Conservation (phyloP, 352 stramenopile species). For the Peronospora belbahrii region DNA sequence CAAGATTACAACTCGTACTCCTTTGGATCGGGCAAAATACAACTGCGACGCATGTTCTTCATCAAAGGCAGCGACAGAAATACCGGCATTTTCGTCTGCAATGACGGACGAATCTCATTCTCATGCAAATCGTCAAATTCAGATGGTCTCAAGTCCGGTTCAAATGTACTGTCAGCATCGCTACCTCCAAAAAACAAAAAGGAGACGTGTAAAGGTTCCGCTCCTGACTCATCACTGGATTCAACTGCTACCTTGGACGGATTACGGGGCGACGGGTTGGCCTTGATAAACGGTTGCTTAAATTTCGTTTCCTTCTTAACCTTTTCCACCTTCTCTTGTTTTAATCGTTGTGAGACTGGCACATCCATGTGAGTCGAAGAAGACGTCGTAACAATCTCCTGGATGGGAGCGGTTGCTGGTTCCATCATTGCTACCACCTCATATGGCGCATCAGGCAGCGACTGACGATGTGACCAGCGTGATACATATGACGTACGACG, state of each 20-base stretch:
- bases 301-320: conserved; percentile 14
- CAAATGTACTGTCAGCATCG: conserved; percentile 40
- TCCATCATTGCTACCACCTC: conserved; percentile 8
- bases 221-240: conserved; percentile 21
- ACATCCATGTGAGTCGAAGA: conserved; percentile 7
- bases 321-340: conserved; percentile 18
- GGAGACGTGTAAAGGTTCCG: conserved; percentile 17
- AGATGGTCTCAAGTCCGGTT: conserved; percentile 33
- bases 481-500: conserved; percentile 27
- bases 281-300: conserved; percentile 3
- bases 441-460: conserved; percentile 14
- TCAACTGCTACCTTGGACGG: conserved; percentile 24
- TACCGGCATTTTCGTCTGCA: conserved; percentile 53
- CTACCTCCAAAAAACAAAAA: conserved; percentile 65
- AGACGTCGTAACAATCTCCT: conserved; percentile 12
- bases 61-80: conserved; percentile 51
- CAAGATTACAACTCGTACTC: conserved; percentile 50
- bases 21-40: conserved; percentile 35
- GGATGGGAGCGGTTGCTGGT: conserved; percentile 4
- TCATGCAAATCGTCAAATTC: conserved; percentile 36
- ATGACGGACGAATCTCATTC: conserved; percentile 42
- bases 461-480: conserved; percentile 24
- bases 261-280: conserved; percentile 22
- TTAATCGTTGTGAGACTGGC: conserved; percentile 12
- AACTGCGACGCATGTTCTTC: conserved; percentile 37